These are phyloP conservation scores for Pseudoturritis turrita DNA, from an alignment of 345 rosid genomes.

Conservation along the genomic window DNA sequence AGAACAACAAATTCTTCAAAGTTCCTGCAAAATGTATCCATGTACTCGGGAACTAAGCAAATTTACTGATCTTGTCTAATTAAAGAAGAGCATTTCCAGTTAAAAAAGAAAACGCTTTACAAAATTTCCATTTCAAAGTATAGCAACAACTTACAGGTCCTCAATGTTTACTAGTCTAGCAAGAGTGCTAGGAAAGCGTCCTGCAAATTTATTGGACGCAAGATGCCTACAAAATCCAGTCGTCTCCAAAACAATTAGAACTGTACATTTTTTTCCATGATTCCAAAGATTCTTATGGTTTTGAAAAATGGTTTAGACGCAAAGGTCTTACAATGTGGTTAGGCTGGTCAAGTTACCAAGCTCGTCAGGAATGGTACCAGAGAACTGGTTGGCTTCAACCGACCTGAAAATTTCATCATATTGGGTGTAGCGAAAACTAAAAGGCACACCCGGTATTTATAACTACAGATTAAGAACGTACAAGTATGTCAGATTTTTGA, in stretches of 20 bases:
- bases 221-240: slow-evolving; percentile 29
- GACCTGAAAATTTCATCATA: slow-evolving; percentile 27
- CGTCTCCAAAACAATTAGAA: background rate
- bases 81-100: too few species aligned
- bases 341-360: slow-evolving; percentile 44
- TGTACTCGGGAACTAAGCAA: too few species aligned
- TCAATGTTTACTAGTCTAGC: slow-evolving; percentile 25
- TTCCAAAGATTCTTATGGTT: background rate
- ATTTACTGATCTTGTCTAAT: too few species aligned
- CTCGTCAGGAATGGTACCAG: slow-evolving; percentile 43
- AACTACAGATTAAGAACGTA: too few species aligned
- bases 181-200: slow-evolving; percentile 34
- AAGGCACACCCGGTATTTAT: background rate
- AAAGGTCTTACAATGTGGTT: slow-evolving; percentile 32
- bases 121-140: too few species aligned
- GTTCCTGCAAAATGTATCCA: too few species aligned
- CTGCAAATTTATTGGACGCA: slow-evolving; percentile 36
- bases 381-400: slow-evolving; percentile 51
- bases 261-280: too few species aligned
- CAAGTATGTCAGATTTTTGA: slow-evolving; percentile 30
- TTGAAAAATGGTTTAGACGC: background rate
- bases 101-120: too few species aligned
- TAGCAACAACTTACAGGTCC: background rate
- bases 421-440: too few species aligned
- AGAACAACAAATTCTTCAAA: too few species aligned